phyloP scores from a whole-genome alignment of 2,329 filamentous ascomycete species.

The Neofusicoccum umdonicola region DNA sequence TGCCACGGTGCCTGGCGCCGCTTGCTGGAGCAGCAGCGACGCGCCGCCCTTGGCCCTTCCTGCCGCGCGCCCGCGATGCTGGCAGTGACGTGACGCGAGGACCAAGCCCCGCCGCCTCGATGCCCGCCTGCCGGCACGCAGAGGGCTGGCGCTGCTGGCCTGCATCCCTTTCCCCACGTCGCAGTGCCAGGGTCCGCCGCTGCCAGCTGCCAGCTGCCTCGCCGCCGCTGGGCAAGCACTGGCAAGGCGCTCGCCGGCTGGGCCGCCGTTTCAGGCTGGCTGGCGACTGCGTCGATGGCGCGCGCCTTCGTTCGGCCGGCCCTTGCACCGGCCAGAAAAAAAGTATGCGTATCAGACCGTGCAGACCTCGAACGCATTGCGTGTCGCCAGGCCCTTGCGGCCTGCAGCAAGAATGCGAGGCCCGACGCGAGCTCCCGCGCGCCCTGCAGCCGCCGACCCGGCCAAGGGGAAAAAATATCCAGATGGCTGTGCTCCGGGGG shows the following conservation, averaged over 20 bases:
- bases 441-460: neutral
- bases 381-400: constrained; percentile 15
- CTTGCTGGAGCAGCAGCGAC: neutral
- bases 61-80: neutral
- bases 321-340: constrained; percentile 1
- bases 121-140: neutral
- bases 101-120: neutral
- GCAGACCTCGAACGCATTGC: constrained; percentile 12
- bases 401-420: constrained; percentile 8
- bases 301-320: neutral
- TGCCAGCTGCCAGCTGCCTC: neutral
- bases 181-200: neutral
- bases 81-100: neutral
- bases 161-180: neutral
- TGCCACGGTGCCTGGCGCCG: constrained; percentile 8
- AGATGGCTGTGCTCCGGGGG: neutral
- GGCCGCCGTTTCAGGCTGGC: constrained; percentile 1
- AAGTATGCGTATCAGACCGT: constrained; percentile 7
- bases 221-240: neutral
- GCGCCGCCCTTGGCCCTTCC: neutral
- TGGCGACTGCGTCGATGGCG: neutral
- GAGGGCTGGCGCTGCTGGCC: neutral
- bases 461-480: neutral
- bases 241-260: neutral
- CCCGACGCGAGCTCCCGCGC: neutral